A percentile compares a stretch with the other conserved stretches of the same genome.
Conservation (phyloP, 2,329 filamentous ascomycete genomes). For the Tolypocladium amazonense region DNA sequence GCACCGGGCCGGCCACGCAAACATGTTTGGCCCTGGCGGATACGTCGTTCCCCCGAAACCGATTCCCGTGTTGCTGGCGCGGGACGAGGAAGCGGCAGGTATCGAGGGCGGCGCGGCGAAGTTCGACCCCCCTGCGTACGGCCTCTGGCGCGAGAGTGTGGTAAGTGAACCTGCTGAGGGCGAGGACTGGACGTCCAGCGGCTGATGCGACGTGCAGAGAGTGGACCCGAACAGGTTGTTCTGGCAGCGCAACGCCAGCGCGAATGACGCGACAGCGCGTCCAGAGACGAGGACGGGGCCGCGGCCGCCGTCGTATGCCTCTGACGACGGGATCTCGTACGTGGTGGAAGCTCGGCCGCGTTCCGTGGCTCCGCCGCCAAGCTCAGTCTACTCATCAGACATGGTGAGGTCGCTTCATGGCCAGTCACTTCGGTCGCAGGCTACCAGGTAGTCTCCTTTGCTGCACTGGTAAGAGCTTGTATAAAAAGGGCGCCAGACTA, state of each 20-base stretch:
- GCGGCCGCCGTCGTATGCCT: conserved; percentile 66
- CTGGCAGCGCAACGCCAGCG: conserved; percentile 57
- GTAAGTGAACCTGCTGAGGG: conserved; percentile 35
- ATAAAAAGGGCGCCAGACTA: neutral
- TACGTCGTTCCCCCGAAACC: conserved; percentile 63
- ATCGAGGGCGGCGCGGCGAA: conserved; percentile 44
- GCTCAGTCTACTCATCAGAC: neutral
- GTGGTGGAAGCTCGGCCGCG: conserved; percentile 56
- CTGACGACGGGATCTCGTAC: conserved; percentile 65
- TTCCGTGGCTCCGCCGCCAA: conserved; percentile 42
- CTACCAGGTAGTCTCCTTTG: neutral
- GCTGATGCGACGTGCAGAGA: conserved; percentile 32
- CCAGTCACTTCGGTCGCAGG: neutral
- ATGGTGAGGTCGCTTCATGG: neutral
- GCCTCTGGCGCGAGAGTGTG: conserved; percentile 73
- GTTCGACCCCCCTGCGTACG: conserved; percentile 70
- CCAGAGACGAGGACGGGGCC: conserved; percentile 16
- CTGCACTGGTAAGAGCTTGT: neutral
- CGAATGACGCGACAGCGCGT: conserved; percentile 11
- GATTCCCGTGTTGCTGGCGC: conserved; percentile 64
- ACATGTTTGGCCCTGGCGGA: conserved; percentile 45
- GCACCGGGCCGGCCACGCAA: conserved; percentile 14
- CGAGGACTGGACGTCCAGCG: neutral
- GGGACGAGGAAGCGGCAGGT: conserved; percentile 60
- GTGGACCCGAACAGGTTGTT: conserved; percentile 73